Base-by-base conservation (phyloP, 1,139 yeast species). In the Magnusiomyces tetraspermus region DNA sequence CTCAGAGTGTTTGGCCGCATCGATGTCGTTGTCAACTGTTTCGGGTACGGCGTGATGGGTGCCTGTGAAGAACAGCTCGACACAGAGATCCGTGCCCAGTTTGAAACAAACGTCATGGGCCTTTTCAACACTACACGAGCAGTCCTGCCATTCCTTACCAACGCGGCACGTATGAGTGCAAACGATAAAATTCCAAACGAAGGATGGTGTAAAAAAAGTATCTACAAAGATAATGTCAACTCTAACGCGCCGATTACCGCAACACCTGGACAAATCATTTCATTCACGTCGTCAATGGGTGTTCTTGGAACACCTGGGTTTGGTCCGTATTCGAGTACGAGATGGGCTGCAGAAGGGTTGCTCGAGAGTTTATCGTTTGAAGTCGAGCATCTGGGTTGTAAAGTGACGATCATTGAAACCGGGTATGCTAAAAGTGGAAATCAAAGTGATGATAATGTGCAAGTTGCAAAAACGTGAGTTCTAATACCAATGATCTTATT, bases 341-440 rank as follows among this genome's bases (percentile, higher is more conserved):
- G 55, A 45, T 54, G 57, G 57, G 57, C 57, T 11, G 55, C 55
- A 2, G 57, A 54, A 33, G 57, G 57, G 13, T 46, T 54, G 2
- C 23, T 52, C 11, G 57, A 54, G 22, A 54, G 57, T 31, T 38
- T 54, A 28, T 53, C 55, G 15, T 48, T 52, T 28, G 57, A 54
- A 43, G 55, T 54, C 2, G 55, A 54, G 46, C 53, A 54, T 42
- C 28, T 51, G 17, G 57, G 57, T 26, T 52, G 54, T 45, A 51
- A 50, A 38, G 54, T 54, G 21, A 54, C 55, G 4, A 52, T 52
- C 13, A 50, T 52, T 22, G 57, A 54, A 33, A 52, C 55, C 11
- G 57, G 57, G 8, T 54, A 48, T 44, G 54, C 56, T 2, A 53
- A 53, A 47, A 46, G 54, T 26, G 53, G 53, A 3, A 40, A 40